phyloP scores from a whole-genome alignment of 2,329 filamentous ascomycete genomes.

The Diplodia sapinea region DNA sequence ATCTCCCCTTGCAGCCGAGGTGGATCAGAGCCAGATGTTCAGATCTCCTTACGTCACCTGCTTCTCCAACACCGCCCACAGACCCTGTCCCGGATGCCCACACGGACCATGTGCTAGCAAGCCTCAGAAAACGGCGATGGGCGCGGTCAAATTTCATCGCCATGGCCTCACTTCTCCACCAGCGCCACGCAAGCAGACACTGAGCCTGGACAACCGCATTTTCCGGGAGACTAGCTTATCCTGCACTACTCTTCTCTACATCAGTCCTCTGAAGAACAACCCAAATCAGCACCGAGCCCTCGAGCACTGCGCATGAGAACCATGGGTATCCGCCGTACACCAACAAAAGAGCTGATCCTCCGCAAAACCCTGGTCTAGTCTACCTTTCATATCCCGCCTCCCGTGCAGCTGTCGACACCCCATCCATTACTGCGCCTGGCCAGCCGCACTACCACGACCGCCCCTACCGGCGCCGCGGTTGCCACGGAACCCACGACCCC shows the following conservation, averaged over 20 bases:
- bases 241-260: background rate
- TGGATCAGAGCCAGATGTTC: background rate
- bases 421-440: constrained; percentile 6
- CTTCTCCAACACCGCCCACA: constrained; percentile 8
- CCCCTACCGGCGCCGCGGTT: constrained; percentile 18
- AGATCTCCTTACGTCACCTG: constrained; percentile 23
- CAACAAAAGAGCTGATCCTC: background rate
- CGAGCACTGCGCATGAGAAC: constrained; percentile 2
- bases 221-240: constrained; percentile 2
- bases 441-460: constrained; percentile 4
- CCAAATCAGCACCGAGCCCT: background rate
- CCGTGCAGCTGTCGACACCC: background rate
- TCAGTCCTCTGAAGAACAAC: background rate
- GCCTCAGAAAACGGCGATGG: constrained; percentile 4
- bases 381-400: constrained; percentile 5
- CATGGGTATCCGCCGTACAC: background rate
- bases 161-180: background rate
- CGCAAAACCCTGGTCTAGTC: background rate
- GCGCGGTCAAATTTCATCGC: constrained; percentile 1
- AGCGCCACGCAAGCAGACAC: constrained; percentile 4
- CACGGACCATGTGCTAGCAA: constrained; percentile 8
- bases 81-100: background rate
- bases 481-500: constrained; percentile 36
- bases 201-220: background rate
- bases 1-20: constrained; percentile 21